A percentile compares a stretch with the other conserved stretches of the same genome.
These are phyloP conservation scores for Rhodotorula toruloides DNA, from an alignment of 768 basidiomycete genomes.

Conservation along the genomic window DNA sequence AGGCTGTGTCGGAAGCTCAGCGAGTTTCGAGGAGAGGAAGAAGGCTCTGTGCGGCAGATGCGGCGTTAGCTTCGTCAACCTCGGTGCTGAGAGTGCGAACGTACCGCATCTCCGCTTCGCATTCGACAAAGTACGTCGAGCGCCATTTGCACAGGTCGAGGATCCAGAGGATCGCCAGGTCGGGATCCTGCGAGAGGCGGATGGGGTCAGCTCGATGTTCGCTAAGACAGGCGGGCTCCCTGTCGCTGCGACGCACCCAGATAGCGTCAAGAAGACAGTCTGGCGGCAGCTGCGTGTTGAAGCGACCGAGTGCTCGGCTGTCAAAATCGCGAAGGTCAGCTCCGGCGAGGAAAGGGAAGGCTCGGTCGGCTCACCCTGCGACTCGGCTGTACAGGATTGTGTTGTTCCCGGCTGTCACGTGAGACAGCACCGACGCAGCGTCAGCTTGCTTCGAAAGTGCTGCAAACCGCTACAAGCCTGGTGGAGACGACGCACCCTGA, in stretches of 20 bases:
- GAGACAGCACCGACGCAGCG: no score
- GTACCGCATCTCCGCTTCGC: slow-evolving; percentile 25
- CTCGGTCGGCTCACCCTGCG: slow-evolving; percentile 1
- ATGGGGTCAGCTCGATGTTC: background rate
- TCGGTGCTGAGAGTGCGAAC: no score
- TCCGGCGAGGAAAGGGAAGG: no score
- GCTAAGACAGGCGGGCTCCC: no score
- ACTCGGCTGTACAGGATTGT: slow-evolving; percentile 31
- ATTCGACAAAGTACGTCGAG: slow-evolving; percentile 14
- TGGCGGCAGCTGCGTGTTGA: slow-evolving; percentile 5
- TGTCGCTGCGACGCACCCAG: slow-evolving; percentile 25
- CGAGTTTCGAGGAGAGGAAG: slow-evolving; percentile 34
- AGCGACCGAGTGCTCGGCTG: slow-evolving; percentile 23
- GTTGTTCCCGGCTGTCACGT: slow-evolving; percentile 25
- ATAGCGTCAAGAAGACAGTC: slow-evolving; percentile 30
- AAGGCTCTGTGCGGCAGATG: slow-evolving; percentile 6
- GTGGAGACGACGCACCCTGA: background rate
- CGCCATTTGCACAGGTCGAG: slow-evolving; percentile 34
- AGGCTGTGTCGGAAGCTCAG: slow-evolving; percentile 23
- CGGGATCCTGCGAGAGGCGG: slow-evolving; percentile 5
- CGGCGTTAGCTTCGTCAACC: no score
- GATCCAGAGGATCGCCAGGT: slow-evolving; percentile 16
- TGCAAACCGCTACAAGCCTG: no score
- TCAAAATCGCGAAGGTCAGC: no score
- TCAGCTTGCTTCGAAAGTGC: no score